Base-by-base conservation (phyloP, 345 rosid species). In the Syzygium jambos region DNA sequence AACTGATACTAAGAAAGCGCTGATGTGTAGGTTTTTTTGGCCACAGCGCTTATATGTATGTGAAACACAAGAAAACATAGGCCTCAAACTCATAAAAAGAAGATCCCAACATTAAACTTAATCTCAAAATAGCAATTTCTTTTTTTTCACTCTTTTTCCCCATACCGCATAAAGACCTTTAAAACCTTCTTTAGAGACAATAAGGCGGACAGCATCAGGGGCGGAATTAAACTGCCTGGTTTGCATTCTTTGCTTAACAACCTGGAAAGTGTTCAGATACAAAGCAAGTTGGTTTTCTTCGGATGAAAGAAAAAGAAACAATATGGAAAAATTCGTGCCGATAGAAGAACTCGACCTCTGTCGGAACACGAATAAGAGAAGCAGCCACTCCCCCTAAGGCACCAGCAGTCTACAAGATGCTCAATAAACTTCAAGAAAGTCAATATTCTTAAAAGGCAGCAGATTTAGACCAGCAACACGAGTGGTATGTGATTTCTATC, bases 181-280 rank as follows among this genome's bases (percentile, higher is more conserved):
- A 88, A 94, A 92, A 85, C 99, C 99, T 90, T 98, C 98, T 88
- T 92, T 92, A 7, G 98, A 88, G 85, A 93, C 91, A 90, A 96
- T 94, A 80, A 95, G 92, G 51, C 95, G 95, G 84, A 98, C 97
- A 87, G 99, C 99, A 84, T 90, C 90, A 43, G 98, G 95, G 57
- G 99, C 96, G 43, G 99, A 94, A 77, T 93, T 88, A 91, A 95
- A 98, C 85, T 98, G 99, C 85, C 96, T 96, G 38, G 99, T 95
- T 91, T 96, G 98, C 98, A 95, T 93, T 93, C 99, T 93, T 89
- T 95, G 97, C 92, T 96, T 98, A 85, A 98, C 96, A 91, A 98
- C 99, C 99, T 98, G 91, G 43, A 85, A 43, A 85, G 57, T 54
- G 86, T 85, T 85, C 86, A 85, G 49, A 73, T 73, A 73, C 27